Conservation (phyloP, 2,329 filamentous ascomycete species). For the Pseudogymnoascus sp. region DNA sequence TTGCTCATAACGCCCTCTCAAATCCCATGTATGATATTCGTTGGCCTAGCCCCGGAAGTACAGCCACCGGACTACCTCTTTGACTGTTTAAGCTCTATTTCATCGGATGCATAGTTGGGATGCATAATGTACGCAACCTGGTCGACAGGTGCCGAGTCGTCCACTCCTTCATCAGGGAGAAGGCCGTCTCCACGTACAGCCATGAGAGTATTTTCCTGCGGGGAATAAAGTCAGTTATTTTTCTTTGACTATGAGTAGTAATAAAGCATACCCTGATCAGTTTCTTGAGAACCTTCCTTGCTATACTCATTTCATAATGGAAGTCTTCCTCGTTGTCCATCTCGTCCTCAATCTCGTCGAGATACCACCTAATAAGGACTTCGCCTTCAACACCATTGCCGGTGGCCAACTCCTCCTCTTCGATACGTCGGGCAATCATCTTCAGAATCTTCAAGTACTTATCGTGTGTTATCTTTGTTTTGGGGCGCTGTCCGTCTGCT, state of each 20-base stretch:
- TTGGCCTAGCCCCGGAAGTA: not conserved
- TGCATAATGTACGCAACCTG: conserved; percentile 79
- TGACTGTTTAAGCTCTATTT: conserved; percentile 14
- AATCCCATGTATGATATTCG: not conserved
- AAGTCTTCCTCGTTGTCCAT: conserved; percentile 75
- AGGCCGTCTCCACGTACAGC: conserved; percentile 61
- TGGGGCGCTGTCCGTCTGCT: conserved; percentile 42
- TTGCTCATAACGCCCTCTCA: not conserved
- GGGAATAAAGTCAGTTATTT: conserved; percentile 28
- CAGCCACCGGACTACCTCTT: not conserved
- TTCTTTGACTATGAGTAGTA: conserved; percentile 41
- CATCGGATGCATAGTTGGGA: conserved; percentile 82
- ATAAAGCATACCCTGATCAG: conserved; percentile 78
- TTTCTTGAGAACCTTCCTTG: conserved; percentile 80
- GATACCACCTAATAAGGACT: conserved; percentile 76
- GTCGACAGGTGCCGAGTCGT: conserved; percentile 34
- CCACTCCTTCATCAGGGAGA: conserved; percentile 38
- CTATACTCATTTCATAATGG: conserved; percentile 63
- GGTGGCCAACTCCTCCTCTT: conserved; percentile 65
- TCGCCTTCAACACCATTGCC: conserved; percentile 83
- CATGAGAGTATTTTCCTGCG: conserved; percentile 77
- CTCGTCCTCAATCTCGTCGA: conserved; percentile 83
- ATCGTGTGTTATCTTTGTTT: conserved; percentile 89
- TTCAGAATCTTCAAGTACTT: conserved; percentile 91
- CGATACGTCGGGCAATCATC: conserved; percentile 71